Base-by-base conservation (phyloP, 345 rosid species). In the Murraya koenigii region DNA sequence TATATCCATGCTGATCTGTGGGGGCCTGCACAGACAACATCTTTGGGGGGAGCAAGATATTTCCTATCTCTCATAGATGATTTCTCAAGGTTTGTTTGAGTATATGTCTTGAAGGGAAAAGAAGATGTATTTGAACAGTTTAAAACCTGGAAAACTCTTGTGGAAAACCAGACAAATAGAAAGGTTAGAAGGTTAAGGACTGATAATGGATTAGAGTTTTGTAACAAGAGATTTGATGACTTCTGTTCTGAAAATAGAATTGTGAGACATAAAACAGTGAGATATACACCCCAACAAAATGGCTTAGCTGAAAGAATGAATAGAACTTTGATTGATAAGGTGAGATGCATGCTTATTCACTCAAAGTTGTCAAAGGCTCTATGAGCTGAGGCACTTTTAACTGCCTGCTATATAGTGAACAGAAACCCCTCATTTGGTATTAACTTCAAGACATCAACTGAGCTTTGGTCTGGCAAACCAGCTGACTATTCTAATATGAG, bases 1-100 rank as follows among this genome's bases (percentile, higher is more conserved):
- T 55, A 59, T 84, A 25, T 55, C 76, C 28, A 86, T 80, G 9
- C 32, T 23, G 4, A 59, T 23, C 4, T 59, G 8, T 59, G 30
- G 13, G 30, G 17, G 1, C 30, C 13, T 2, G 8, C 3, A 7
- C 30, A 58, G 8, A 8, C 11, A 4, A 1, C 11, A 58, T 58
- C 28, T 0, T n/a, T 59, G 8, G 1, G 15, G 7, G 15, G 2
- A n/a, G 14, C 1, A 1, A 59, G 0, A 4, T 59, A 3, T 6
- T 14, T 47, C 8, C 2, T n/a, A 3, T 62, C 22, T 62, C 14
- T 25, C 1, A 17, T 26, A 13, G 4, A 13, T 26, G 22, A 61
- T 2, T 61, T 28, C 6, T 28, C 19, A 3, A 25, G 0, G 13
- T 30, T 15, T 4, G 8, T 63, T 10, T 30, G 17, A 4, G n/a